Conservation (phyloP, 257 asterid species). For the Anisodus tanguticus region DNA sequence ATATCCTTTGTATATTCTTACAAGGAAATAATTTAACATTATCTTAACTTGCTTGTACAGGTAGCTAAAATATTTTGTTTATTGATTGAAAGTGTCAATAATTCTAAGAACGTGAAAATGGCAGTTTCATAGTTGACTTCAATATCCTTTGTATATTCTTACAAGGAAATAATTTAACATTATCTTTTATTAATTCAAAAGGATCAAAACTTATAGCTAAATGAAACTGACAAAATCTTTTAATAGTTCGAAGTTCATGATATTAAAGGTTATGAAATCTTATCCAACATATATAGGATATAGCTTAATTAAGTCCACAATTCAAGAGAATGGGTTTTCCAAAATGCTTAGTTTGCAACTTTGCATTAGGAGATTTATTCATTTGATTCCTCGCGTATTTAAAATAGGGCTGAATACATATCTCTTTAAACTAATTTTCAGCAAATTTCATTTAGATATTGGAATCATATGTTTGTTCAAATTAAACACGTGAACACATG, state of each 20-base stretch:
- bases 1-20: not conserved
- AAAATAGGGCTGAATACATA: no score
- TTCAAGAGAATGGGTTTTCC: no score
- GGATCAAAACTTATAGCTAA: not conserved
- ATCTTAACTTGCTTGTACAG: not conserved
- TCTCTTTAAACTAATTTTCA: no score
- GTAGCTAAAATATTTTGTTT: not conserved
- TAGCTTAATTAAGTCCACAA: no score
- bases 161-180: not conserved
- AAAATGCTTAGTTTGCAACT: no score
- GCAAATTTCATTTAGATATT: no score
- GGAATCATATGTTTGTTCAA: no score
- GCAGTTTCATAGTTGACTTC: not conserved
- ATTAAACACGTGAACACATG: no score
- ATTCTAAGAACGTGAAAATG: not conserved
- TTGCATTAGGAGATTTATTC: no score
- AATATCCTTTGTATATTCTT: not conserved
- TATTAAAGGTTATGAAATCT: not conserved
- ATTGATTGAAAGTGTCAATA: not conserved
- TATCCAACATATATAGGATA: not conserved
- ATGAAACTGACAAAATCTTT: not conserved
- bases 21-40: not conserved
- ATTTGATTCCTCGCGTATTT: no score
- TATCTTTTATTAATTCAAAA: not conserved
- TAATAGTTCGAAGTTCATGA: not conserved